A percentile compares a stretch with the other conserved stretches of the same genome.
Evolutionary conservation across 192 early-diverging fungal genomes (phyloP).

Genomic region (Dispira simplex): DNA sequence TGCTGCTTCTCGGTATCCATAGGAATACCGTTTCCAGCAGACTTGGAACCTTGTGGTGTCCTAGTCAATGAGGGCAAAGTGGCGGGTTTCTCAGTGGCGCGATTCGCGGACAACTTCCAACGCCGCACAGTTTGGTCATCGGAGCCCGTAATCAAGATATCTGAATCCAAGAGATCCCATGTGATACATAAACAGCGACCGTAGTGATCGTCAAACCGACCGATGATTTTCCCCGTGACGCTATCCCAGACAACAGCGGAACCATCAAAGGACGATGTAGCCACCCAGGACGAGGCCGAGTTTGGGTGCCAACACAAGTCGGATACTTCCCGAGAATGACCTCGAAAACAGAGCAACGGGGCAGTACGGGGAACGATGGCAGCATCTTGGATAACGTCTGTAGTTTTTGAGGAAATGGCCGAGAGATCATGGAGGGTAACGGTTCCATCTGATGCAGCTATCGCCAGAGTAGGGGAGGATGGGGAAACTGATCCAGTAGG

Average conservation of each 20-base stretch:
- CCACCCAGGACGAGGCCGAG: not conserved
- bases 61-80: no score
- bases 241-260: slow-evolving; percentile 3
- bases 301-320: not conserved
- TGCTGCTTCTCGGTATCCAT: no score
- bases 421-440: not conserved
- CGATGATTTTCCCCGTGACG: not conserved
- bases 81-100: no score
- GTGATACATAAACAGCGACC: not conserved
- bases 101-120: not conserved
- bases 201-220: not conserved
- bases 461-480: not conserved
- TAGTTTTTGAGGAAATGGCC: not conserved
- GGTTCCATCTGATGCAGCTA: not conserved
- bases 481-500: not conserved
- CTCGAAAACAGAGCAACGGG: not conserved
- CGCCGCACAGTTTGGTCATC: slow-evolving; percentile 10
- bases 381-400: not conserved
- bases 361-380: not conserved
- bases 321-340: not conserved
- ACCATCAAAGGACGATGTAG: not conserved
- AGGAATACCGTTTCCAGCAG: no score
- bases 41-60: no score
- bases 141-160: not conserved
- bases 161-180: slow-evolving; percentile 3